Evolutionary conservation across 2,329 filamentous ascomycete genomes (phyloP), one percentile per base, ranked within the genome.

Genomic region (Penicillium sp.): DNA sequence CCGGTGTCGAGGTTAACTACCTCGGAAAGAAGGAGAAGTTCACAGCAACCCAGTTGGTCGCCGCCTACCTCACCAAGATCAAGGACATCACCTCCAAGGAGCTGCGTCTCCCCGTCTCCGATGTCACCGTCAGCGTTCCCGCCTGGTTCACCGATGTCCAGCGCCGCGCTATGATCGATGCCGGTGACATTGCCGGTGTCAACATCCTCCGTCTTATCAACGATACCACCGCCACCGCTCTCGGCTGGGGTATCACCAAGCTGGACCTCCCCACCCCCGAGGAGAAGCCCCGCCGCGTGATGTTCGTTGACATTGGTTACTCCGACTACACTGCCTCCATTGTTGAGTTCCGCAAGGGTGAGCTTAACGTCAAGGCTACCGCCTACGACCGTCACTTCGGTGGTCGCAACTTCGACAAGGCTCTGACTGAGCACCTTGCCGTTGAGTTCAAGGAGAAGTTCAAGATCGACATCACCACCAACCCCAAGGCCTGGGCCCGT

Each of bases 161-260:
- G 83, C 89, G 94, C 73, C 86, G 94, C 70, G 86, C 86, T 66
- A 83, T 99, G 60, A 83, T 97, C 67, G 93, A 97, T 71, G 93
- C 94, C 55, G 86, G 92, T 66, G 92, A 97, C 72, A 91, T 99
- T 67, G 91, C 93, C 55, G 93, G 92, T 57, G 83, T 99, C 69
- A 97, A 96, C 80, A 83, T 92, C 38, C 87, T 99, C 62, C 87
- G 94, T 58, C 83, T 99, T 60, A 95, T 99, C 83, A 99, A 99
- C 80, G 94, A 97, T 79, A 97, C 91, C 65, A 97, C 94, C 48
- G 94, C 94, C 57, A 92, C 92, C 61, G 94, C 94, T 59, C 87
- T 99, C 43, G 94, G 94, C 63, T 99, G 92, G 76, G 94, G 94
- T 74, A 97, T 99, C 81, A 97, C 94, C 69, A 97, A 99, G 83